Percentiles rank a stretch among this genome's conserved stretches.
Conservation (phyloP, 495 filamentous ascomycete species). For the Penicillium daleae region DNA sequence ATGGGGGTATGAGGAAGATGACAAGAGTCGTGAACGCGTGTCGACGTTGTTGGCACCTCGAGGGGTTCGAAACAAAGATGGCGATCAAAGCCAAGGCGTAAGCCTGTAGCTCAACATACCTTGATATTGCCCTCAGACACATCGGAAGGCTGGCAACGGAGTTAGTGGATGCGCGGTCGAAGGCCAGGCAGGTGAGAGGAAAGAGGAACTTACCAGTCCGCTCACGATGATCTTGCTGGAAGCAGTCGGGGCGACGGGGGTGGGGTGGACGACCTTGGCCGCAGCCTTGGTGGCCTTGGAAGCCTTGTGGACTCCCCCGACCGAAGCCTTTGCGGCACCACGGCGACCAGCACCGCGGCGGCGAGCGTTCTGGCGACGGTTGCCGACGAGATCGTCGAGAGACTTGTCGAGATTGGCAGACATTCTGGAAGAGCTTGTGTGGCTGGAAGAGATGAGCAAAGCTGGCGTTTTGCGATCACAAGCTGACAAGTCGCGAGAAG, state of each 20-base stretch:
- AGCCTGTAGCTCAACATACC: conserved; percentile 89
- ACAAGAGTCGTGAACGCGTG: conserved; percentile 37
- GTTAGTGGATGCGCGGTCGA: conserved; percentile 51
- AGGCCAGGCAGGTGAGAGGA: background rate
- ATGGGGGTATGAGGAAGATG: conserved; percentile 31
- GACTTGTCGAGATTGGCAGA: conserved; percentile 93
- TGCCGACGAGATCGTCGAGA: conserved; percentile 92
- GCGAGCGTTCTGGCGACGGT: conserved; percentile 62
- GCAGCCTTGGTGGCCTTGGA: conserved; percentile 63
- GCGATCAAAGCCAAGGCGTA: conserved; percentile 59
- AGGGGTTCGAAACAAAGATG: conserved; percentile 50
- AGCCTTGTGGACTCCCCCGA: conserved; percentile 86
- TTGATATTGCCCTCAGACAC: conserved; percentile 94
- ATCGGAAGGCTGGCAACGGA: conserved; percentile 74
- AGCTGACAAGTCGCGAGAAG: conserved; percentile 18
- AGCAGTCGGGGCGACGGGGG: conserved; percentile 62
- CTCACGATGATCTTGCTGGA: conserved; percentile 94
- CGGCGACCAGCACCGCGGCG: conserved; percentile 55
- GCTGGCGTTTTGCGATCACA: conserved; percentile 25
- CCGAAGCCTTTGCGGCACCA: conserved; percentile 56
- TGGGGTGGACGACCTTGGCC: conserved; percentile 67
- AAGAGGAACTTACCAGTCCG: conserved; percentile 78
- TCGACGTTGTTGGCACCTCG: conserved; percentile 45
- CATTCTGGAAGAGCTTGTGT: conserved; percentile 53
- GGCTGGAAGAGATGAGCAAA: conserved; percentile 15